Percentiles rank a stretch among this genome's conserved stretches.
phyloP scores from a whole-genome alignment of 176 grass and related monocot species.

The Cenchrus fungigraminus region DNA sequence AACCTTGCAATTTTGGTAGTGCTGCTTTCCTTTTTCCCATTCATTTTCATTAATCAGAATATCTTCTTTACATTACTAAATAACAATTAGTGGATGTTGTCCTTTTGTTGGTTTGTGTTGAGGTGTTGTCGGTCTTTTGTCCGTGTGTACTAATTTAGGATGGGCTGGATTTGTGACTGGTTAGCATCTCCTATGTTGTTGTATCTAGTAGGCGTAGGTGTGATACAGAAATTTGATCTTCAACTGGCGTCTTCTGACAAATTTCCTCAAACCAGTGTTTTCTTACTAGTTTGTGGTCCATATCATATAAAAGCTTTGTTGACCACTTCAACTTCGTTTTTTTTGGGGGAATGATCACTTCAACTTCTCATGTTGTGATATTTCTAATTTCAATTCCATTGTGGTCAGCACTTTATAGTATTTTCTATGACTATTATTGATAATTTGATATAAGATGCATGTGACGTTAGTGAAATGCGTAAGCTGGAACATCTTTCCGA shows the following conservation, averaged over 20 bases:
- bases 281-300: background rate
- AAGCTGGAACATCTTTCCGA: constrained; percentile 6
- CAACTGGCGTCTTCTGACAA: constrained; percentile 2
- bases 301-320: background rate
- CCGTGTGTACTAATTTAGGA: constrained; percentile 18
- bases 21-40: background rate
- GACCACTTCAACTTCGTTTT: background rate
- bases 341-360: constrained; percentile 2
- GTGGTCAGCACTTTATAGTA: background rate
- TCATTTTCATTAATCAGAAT: constrained; percentile 23
- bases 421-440: constrained; percentile 1
- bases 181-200: background rate
- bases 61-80: background rate
- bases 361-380: background rate
- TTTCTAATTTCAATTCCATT: background rate
- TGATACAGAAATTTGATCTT: background rate
- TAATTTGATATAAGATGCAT: background rate
- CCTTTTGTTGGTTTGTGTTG: background rate
- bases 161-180: background rate
- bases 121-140: background rate
- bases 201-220: background rate
- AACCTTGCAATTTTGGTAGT: constrained; percentile 96
- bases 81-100: background rate
- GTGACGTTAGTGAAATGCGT: constrained; percentile 2
- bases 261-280: background rate